Base-by-base conservation (phyloP, 2,329 filamentous ascomycete genomes). In the Dendryphion nanum region DNA sequence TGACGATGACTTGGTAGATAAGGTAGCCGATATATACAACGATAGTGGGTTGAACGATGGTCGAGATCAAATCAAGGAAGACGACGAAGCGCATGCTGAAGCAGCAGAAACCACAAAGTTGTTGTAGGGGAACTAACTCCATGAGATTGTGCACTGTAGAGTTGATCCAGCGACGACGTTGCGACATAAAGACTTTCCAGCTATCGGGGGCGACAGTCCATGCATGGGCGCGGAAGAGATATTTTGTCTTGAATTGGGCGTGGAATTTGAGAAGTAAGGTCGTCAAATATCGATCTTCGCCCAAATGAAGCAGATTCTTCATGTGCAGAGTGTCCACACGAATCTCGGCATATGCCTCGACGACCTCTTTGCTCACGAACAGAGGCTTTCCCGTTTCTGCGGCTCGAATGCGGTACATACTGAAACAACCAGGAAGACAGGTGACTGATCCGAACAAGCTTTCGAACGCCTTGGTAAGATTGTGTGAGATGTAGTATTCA, bases 41-140 rank as follows among this genome's bases (percentile, higher is more conserved):
- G 1, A 87, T 93, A 42, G 96, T 89, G 3, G 93, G 93, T 63
- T 95, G 89, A 33, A 97, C 83, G 39, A 97, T 71, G 1, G 93
- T 98, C 39, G 87, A 93, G 47, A 98, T 74, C 54, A 98, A 74
- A 68, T 98, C 93, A 52, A 98, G 67, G 60, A 98, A 95, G 51
- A 98, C 90, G 42, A 98, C 80, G 68, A 98, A 98, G 57, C 93
- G 85, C 93, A 98, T 98, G 69, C 87, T 94, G 76, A 98, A 98
- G 72, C 93, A 98, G 77, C 93, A 98, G 83, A 98, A 98, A 71
- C 93, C 93, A 68, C 93, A 98, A 35, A 98, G 85, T 65, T 97
- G 87, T 45, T 86, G 82, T 67, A 98, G 76, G 5, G 91, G 90
- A 47, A 97, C 91, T 45, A 98, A 83, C 66, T 98, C 93, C 47